Base-by-base conservation (phyloP, 2,329 filamentous ascomycete species). In the Microdochium nivale region DNA sequence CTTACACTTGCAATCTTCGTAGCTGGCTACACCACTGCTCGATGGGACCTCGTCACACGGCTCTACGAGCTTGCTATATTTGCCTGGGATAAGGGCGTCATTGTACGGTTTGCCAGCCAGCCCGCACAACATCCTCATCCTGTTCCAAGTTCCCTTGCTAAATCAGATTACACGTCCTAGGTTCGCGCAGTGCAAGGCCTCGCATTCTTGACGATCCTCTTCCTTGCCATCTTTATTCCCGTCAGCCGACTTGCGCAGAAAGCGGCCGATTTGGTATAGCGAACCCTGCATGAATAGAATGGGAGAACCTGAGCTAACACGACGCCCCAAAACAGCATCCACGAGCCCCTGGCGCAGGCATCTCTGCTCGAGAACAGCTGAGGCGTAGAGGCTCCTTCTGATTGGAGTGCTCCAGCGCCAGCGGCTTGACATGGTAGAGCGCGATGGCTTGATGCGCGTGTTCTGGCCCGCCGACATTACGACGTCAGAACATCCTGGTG, bases 21-120 rank as follows among this genome's bases (percentile, higher is more conserved):
- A 80, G 92, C 94, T 76, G 94, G 94, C 72, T 99, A 99, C 80
- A 97, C 92, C 70, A 99, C 94, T 74, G 94, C 94, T 67, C 88
- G 94, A 78, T 99, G 94, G 91, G 94, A 97, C 74, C 85, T 99
- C 57, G 90, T 96, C 60, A 96, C 92, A 62, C 86, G 91, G 64
- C 80, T 97, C 63, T 96, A 96, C 86, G 92, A 99, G 73, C 83
- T 99, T 64, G 88, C 90, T 60, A 87, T 96, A 59, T 99, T 97
- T 70, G 94, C 95, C 60, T 96, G 91, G 90, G 88, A 97, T 70
- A 89, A 97, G 88, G 90, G 92, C 67, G 94, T 99, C 64, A 87
- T 97, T 67, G 90, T 95, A 75, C 65, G 86, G 76, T 47, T 27
- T 48, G 43, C 48, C 33, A n/a, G 13, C 52, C 52, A 51, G 51